Percentiles rank a stretch among this genome's conserved stretches.
phyloP scores from a whole-genome alignment of 345 rosid genomes.

The Camelina sativa region DNA sequence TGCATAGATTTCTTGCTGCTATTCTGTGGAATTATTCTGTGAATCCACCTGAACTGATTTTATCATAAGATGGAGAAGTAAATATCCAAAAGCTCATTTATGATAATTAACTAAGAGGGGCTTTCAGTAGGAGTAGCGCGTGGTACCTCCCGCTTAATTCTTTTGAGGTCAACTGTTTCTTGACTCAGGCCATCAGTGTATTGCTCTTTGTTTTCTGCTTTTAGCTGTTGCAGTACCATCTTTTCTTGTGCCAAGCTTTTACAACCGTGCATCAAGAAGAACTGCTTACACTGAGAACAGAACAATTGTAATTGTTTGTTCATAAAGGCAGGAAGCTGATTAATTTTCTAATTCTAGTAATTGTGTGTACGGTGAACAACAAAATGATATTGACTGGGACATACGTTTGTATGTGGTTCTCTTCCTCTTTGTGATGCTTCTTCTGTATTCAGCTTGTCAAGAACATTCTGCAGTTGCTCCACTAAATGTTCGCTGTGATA shows the following conservation, averaged over 20 bases:
- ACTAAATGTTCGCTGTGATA: background rate
- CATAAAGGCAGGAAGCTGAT: background rate
- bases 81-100: background rate
- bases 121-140: background rate
- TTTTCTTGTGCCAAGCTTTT: conserved; percentile 15
- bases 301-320: background rate
- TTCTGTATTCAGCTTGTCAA: conserved; percentile 23
- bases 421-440: conserved; percentile 12
- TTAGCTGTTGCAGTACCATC: conserved; percentile 3
- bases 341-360: background rate
- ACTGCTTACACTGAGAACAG: background rate
- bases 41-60: conserved; percentile 7
- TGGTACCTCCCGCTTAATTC: background rate
- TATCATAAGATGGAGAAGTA: background rate
- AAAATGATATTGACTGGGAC: background rate
- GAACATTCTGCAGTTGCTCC: conserved; percentile 13
- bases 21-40: background rate
- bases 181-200: conserved; percentile 3
- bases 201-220: conserved; percentile 16
- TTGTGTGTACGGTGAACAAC: background rate
- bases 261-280: conserved; percentile 25
- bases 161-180: conserved; percentile 9
- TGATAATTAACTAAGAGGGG: background rate
- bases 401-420: conserved; percentile 3
- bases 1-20: conserved; percentile 21